Evolutionary conservation across 1,139 yeast genomes (phyloP).

Genomic region (Taphrina wiesneri): DNA sequence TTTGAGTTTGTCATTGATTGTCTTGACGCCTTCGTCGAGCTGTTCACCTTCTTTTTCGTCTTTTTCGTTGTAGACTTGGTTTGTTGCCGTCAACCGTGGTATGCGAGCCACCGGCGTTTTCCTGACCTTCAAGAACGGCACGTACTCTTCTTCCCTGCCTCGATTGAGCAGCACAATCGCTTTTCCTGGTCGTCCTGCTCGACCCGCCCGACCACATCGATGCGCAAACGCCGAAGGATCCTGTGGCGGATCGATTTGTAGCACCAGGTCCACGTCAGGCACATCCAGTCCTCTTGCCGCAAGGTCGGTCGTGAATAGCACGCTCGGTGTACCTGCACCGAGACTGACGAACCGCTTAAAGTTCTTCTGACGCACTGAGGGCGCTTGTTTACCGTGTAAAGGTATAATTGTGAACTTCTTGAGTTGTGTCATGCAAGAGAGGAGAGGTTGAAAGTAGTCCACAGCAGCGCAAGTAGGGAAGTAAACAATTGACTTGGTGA

Average conservation of each 20-base stretch:
- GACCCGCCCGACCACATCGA: slow-evolving; percentile 89
- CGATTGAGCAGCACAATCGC: slow-evolving; percentile 71
- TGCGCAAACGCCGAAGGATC: slow-evolving; percentile 86
- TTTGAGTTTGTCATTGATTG: slow-evolving; percentile 16
- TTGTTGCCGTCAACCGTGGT: slow-evolving; percentile 29
- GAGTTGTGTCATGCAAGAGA: slow-evolving; percentile 43
- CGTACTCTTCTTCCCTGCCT: slow-evolving; percentile 78
- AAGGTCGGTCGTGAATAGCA: slow-evolving; percentile 57
- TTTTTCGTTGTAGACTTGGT: slow-evolving; percentile 41
- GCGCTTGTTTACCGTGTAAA: slow-evolving; percentile 79
- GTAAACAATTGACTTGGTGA: slow-evolving; percentile 77
- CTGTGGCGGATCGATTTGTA: slow-evolving; percentile 88
- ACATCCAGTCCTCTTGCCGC: slow-evolving; percentile 94
- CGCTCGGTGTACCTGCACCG: slow-evolving; percentile 51
- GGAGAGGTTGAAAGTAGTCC: slow-evolving; percentile 66
- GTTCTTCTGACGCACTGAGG: slow-evolving; percentile 73
- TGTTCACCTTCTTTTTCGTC: slow-evolving; percentile 36
- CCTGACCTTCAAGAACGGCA: slow-evolving; percentile 76
- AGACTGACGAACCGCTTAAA: slow-evolving; percentile 57
- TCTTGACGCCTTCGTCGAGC: slow-evolving; percentile 4
- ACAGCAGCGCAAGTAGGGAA: slow-evolving; percentile 89
- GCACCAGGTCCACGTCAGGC: slow-evolving; percentile 84
- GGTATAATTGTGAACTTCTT: slow-evolving; percentile 55
- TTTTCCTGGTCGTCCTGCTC: slow-evolving; percentile 80
- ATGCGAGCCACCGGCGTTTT: slow-evolving; percentile 54